These are phyloP conservation scores for Ceratopteris richardii DNA, from an alignment of 75 land plant species.

Conservation along the genomic window DNA sequence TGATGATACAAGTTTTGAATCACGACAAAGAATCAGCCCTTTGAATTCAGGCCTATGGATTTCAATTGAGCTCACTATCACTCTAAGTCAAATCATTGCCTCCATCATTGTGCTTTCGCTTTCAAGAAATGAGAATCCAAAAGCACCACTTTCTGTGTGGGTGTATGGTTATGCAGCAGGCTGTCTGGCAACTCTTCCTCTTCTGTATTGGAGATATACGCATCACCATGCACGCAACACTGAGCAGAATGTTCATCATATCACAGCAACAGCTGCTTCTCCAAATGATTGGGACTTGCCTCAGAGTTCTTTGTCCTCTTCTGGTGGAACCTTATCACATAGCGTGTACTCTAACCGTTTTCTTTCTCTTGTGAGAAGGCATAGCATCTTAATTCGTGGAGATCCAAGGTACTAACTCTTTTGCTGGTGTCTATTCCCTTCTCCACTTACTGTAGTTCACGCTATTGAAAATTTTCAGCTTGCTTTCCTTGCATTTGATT, in stretches of 20 bases:
- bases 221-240: slow-evolving; percentile 22
- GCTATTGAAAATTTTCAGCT: no score
- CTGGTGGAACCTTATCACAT: not conserved
- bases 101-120: slow-evolving; percentile 71
- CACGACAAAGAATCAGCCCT: slow-evolving; percentile 49
- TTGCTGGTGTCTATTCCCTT: no score
- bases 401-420: no score
- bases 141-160: slow-evolving; percentile 67
- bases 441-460: no score
- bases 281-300: not conserved
- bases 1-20: slow-evolving; percentile 7
- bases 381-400: no score
- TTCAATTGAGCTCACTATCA: slow-evolving; percentile 61
- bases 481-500: no score
- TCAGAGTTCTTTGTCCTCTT: not conserved
- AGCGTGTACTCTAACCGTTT: no score
- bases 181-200: slow-evolving; percentile 75
- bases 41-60: slow-evolving; percentile 88
- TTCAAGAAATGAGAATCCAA: slow-evolving; percentile 73
- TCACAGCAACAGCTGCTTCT: not conserved
- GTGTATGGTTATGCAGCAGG: slow-evolving; percentile 81
- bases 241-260: not conserved
- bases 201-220: slow-evolving; percentile 72
- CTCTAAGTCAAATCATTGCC: slow-evolving; percentile 79
- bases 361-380: no score